These are phyloP conservation scores for Evernia prunastri DNA, from an alignment of 495 filamentous ascomycete genomes.

Conservation along the genomic window DNA sequence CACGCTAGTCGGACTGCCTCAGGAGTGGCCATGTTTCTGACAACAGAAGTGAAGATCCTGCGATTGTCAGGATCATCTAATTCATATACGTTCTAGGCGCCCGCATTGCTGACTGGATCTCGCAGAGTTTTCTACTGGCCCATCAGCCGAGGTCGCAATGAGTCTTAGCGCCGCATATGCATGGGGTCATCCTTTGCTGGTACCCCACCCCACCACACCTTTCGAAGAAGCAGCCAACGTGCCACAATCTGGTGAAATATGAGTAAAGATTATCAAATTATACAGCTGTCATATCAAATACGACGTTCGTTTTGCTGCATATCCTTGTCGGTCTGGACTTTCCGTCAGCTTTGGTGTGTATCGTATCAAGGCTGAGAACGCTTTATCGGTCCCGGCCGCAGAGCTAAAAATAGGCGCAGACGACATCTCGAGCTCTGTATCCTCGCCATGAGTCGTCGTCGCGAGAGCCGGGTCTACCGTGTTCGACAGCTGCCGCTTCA, in stretches of 20 bases:
- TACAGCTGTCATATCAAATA: not conserved
- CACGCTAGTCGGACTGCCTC: constrained; percentile 37
- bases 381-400: not conserved
- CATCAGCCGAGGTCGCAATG: not conserved
- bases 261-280: not conserved
- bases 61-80: constrained; percentile 37
- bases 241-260: not conserved
- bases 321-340: not conserved
- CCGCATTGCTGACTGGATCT: not conserved
- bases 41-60: constrained; percentile 38
- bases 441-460: not conserved
- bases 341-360: not conserved
- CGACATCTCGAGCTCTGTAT: not conserved
- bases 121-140: not conserved
- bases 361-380: not conserved
- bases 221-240: not conserved
- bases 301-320: not conserved
- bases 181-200: not conserved
- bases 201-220: constrained; percentile 4
- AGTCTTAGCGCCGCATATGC: not conserved
- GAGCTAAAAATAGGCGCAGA: not conserved
- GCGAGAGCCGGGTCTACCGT: not conserved
- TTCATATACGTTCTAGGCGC: not conserved
- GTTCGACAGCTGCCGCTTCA: not conserved
- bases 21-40: too few relatives aligned